Evolutionary conservation across 2,329 filamentous ascomycete species (phyloP), one percentile per base, ranked within the genome.

Genomic region (Trichophyton simii): DNA sequence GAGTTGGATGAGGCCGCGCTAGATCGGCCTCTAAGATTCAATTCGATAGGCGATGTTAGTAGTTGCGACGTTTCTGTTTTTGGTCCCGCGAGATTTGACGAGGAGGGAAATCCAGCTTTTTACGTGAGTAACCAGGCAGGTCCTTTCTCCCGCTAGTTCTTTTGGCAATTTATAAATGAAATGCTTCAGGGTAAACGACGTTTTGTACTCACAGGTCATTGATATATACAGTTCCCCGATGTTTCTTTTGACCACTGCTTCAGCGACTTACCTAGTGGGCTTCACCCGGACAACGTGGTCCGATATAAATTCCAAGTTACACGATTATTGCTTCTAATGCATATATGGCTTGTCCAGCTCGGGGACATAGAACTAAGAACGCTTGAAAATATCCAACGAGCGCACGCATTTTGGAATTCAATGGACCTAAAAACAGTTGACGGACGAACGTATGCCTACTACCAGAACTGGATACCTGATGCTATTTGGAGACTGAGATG

Each of bases 301-400:
- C 60, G 58, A 58, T 68, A 65, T 57, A 15, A 44, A 46, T 60
- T 64, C 20, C 28, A 63, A 9, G 20, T 64, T 36, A 38, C 28
- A 6, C 60, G 61, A 18, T 61, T 58, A n/a, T 42, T 59, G 54
- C 59, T 66, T 50, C 65, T 68, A n/a, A 38, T 41, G 2, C 52
- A 67, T 41, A 55, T 68, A 18, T 68, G 66, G 66, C 44, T 61
- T 18, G 60, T 66, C 11, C 66, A 68, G 50, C 62, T 68, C 6
- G 62, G 59, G 1, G 31, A 60, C n/a, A 36, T 50, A 31, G 25
- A 61, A 18, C 57, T 48, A 15, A 60, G 65, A n/a, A 61, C 64
- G 28, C 18, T 57, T 9, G 60, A 61, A 62, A 66, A 65, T 31
- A 61, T 68, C 22, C 38, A 58, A 46, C 61, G 58, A 11, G 65